phyloP scores from a whole-genome alignment of 2,329 filamentous ascomycete genomes.

The Tolypocladium tundrense region DNA sequence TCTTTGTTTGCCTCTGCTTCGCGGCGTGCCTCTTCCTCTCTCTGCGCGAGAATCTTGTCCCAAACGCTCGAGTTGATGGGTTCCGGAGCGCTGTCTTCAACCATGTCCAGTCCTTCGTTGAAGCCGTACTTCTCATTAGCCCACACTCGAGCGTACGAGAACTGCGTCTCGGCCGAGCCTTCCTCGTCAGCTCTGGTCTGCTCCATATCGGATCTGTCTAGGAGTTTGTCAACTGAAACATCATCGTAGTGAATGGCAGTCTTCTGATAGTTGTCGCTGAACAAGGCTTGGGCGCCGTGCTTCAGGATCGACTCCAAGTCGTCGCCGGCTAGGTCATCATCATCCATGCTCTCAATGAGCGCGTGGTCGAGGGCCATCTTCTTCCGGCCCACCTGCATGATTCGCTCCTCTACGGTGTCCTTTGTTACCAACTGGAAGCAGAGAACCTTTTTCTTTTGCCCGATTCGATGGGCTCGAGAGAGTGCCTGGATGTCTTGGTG shows the following conservation, averaged over 20 bases:
- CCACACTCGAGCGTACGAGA: constrained; percentile 88
- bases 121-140: constrained; percentile 66
- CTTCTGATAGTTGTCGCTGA: constrained; percentile 61
- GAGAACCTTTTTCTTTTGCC: constrained; percentile 89
- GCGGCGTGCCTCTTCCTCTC: constrained; percentile 67
- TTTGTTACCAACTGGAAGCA: constrained; percentile 93
- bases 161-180: constrained; percentile 62
- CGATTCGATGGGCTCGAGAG: constrained; percentile 89
- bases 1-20: constrained; percentile 59
- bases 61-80: constrained; percentile 62
- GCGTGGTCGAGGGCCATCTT: constrained; percentile 96
- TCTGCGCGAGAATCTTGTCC: constrained; percentile 79
- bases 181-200: constrained; percentile 56
- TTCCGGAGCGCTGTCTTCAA: constrained; percentile 39
- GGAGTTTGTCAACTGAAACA: constrained; percentile 72
- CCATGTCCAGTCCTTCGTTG: constrained; percentile 48
- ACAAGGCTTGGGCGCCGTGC: constrained; percentile 79
- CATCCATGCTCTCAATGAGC: constrained; percentile 84
- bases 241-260: constrained; percentile 73
- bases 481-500: constrained; percentile 96
- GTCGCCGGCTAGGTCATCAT: constrained; percentile 65
- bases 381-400: constrained; percentile 88
- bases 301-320: constrained; percentile 83
- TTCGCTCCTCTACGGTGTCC: constrained; percentile 83
- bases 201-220: constrained; percentile 79